A percentile compares a stretch with the other conserved stretches of the same genome.
These are phyloP conservation scores for Dactylella cylindrospora DNA, from an alignment of 2,329 filamentous ascomycete species.

Conservation along the genomic window DNA sequence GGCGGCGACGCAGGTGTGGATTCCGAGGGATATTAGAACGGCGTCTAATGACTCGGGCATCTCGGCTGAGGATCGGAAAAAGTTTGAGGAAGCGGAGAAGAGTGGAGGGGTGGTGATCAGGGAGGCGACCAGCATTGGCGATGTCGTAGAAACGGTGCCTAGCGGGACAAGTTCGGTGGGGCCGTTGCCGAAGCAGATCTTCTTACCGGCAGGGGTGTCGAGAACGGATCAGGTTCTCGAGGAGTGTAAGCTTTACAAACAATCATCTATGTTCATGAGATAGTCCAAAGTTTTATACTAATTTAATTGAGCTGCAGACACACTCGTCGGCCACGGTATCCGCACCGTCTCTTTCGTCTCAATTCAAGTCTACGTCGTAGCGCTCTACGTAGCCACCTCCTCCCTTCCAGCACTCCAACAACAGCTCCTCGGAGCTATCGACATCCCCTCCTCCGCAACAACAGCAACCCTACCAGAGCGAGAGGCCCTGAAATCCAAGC, in stretches of 20 bases:
- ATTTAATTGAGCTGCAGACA: slow-evolving; percentile 56
- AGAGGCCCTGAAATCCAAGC: slow-evolving; percentile 65
- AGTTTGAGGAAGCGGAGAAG: slow-evolving; percentile 25
- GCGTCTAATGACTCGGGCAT: slow-evolving; percentile 2
- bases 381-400: slow-evolving; percentile 81
- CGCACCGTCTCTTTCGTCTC: slow-evolving; percentile 84
- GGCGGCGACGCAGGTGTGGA: slow-evolving; percentile 37
- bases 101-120: slow-evolving; percentile 30
- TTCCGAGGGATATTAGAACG: slow-evolving; percentile 17
- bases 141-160: slow-evolving; percentile 30
- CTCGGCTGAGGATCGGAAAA: slow-evolving; percentile 14
- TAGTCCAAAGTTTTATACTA: not conserved
- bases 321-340: slow-evolving; percentile 81
- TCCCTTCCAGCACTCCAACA: slow-evolving; percentile 81
- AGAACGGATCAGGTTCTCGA: slow-evolving; percentile 25
- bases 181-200: slow-evolving; percentile 38
- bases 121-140: slow-evolving; percentile 26
- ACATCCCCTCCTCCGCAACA: slow-evolving; percentile 60
- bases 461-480: slow-evolving; percentile 82
- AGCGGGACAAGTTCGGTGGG: slow-evolving; percentile 28
- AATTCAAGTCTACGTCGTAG: slow-evolving; percentile 93
- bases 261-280: not conserved
- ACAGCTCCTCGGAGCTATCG: slow-evolving; percentile 56
- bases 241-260: slow-evolving; percentile 20
- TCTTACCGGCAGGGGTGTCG: slow-evolving; percentile 9